Conservation (phyloP, 164 flowering plant species). For the Protea cynaroides region DNA sequence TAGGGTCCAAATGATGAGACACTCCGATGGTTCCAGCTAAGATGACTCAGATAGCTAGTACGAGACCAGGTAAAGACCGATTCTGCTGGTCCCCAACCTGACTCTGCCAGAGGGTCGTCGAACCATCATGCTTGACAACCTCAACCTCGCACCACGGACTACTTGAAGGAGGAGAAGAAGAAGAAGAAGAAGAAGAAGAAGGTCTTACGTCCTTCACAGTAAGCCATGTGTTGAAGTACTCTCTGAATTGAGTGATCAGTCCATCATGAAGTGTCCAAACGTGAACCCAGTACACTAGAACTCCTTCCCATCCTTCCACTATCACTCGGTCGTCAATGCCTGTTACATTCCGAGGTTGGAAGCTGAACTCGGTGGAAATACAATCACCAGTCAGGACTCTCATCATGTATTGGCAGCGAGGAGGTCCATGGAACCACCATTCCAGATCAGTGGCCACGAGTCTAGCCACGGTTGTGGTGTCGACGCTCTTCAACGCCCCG, state of each 20-base stretch:
- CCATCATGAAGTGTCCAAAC: constrained; percentile 69
- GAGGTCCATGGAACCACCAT: constrained; percentile 95
- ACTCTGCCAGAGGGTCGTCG: constrained; percentile 63
- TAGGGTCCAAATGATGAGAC: no score
- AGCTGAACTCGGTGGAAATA: constrained; percentile 32
- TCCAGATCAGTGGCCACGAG: constrained; percentile 56
- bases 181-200: not conserved
- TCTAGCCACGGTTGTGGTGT: constrained; percentile 23
- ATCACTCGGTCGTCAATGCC: constrained; percentile 46
- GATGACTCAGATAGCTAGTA: constrained; percentile 52
- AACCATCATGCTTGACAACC: constrained; percentile 12
- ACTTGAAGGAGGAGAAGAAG: no score
- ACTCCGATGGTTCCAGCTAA: no score
- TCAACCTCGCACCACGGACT: not conserved
- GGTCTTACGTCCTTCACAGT: constrained; percentile 48
- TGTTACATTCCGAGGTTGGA: constrained; percentile 50
- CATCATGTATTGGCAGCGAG: constrained; percentile 78
- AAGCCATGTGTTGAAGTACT: constrained; percentile 85
- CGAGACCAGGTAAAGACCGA: constrained; percentile 64
- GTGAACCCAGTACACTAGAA: constrained; percentile 73
- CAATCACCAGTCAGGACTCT: constrained; percentile 58
- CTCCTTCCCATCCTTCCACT: constrained; percentile 87
- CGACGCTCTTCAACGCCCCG: constrained; percentile 33
- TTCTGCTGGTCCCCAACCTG: constrained; percentile 38
- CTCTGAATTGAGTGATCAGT: constrained; percentile 56